Conservation (phyloP, 83 land plant species). For the Isoetes engelmannii region DNA sequence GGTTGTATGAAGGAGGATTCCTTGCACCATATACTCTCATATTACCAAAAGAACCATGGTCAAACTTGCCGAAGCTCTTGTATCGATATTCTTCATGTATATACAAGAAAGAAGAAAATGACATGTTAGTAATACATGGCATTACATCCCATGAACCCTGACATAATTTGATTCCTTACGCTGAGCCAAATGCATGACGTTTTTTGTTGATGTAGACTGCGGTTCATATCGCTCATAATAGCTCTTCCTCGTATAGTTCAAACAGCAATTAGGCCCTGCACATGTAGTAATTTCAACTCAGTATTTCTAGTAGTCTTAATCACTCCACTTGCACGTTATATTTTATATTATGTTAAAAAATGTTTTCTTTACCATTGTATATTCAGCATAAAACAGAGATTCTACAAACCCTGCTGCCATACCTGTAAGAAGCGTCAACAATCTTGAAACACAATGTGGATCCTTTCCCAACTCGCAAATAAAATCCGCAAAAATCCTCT, state of each 20-base stretch:
- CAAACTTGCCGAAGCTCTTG: constrained; percentile 1
- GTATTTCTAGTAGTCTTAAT: not conserved
- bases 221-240: constrained; percentile 6
- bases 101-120: not conserved
- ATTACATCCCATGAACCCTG: not conserved
- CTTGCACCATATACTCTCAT: not conserved
- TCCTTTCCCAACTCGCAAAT: not conserved
- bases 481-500: not conserved
- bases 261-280: constrained; percentile 10
- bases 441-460: not conserved
- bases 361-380: not conserved
- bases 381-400: not conserved
- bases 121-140: not conserved
- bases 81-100: constrained; percentile 4
- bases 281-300: not conserved
- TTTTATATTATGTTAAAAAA: not conserved
- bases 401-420: not conserved
- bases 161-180: not conserved
- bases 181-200: constrained; percentile 12
- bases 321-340: too few relatives aligned
- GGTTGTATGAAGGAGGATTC: not conserved
- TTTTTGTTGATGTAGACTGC: constrained; percentile 9
- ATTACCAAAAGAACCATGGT: constrained; percentile 3
- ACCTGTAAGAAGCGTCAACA: constrained; percentile 2
- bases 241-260: constrained; percentile 1